These are phyloP conservation scores for Ogataea chonburiensis DNA, from an alignment of 805 yeast genomes.

Conservation along the genomic window DNA sequence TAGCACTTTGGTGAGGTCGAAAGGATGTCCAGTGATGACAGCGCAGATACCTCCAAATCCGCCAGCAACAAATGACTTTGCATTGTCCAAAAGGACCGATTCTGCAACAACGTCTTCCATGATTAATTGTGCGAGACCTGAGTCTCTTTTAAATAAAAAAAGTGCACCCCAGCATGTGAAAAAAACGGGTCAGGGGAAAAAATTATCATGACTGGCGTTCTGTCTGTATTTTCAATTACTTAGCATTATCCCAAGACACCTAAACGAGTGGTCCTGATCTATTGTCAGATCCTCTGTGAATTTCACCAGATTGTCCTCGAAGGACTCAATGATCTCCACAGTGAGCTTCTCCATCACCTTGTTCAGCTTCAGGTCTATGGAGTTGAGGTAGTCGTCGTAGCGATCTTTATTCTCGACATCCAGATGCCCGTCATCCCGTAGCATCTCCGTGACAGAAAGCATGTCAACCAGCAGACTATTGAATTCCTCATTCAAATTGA, in stretches of 20 bases:
- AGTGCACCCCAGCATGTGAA: conserved; percentile 7
- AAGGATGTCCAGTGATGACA: conserved; percentile 94
- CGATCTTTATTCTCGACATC: conserved; percentile 26
- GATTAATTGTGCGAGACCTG: neutral
- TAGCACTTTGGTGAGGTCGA: conserved; percentile 88
- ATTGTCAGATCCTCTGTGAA: conserved; percentile 53
- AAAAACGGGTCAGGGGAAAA: conserved; percentile 9
- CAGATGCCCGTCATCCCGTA: conserved; percentile 20
- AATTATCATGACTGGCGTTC: conserved; percentile 1
- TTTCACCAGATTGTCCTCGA: conserved; percentile 39
- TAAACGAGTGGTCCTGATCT: conserved; percentile 49
- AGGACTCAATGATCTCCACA: conserved; percentile 40
- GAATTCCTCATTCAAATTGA: conserved; percentile 38
- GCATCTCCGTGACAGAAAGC: conserved; percentile 30
- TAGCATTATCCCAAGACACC: conserved; percentile 42
- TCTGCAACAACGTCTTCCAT: conserved; percentile 29
- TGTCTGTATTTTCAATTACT: conserved; percentile 15
- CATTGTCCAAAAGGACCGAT: conserved; percentile 60
- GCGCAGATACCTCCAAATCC: conserved; percentile 98
- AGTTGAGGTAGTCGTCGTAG: conserved; percentile 22
- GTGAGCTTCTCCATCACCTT: conserved; percentile 42
- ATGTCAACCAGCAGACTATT: conserved; percentile 36
- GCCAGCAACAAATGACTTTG: conserved; percentile 86
- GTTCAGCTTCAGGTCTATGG: conserved; percentile 31
- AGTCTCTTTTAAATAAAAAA: conserved; percentile 4